Base-by-base conservation (phyloP, 202 grass and related monocot genomes). In the Saccharum hybrid region DNA sequence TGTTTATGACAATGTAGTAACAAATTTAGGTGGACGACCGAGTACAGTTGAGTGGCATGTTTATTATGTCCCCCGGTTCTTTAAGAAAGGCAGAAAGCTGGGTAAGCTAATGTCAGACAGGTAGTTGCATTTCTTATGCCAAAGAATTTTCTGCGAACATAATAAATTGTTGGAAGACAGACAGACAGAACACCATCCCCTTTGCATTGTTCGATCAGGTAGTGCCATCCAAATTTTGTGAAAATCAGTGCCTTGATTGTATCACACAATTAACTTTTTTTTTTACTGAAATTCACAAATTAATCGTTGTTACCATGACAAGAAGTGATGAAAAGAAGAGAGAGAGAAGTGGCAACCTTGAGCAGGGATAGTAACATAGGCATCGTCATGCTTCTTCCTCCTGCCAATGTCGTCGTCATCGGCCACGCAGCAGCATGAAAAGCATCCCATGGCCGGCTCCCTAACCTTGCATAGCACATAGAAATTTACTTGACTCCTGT, bases 331-430 rank as follows among this genome's bases (percentile, higher is more conserved):
- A 57, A 42, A 71, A 15, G 13, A 69, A 16, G 62, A 37, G 52
- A 37, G 15, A 39, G 15, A 39, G 38, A 49, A 56, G 38, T 46
- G 41, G 7, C 14, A 57, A 90, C 88, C 88, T 84, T 66, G 80
- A 22, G 36, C 57, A 66, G 84, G 76, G 38, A 80, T 48, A 8
- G 84, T 76, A 64, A 76, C 64, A 33, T 76, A 81, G 66, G 71
- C 36, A 51, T 84, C 88, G 12, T 90, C 88, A 38, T 18, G 16
- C 84, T 90, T 90, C 84, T 90, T 90, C 76, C 76, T 87, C 41
- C 28, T 83, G 84, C 80, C 80, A 70, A 84, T 64, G 75, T 80
- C 76, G 40, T 87, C 79, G 38, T 81, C 79, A 21, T 81, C 79
- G 0, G 15, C 81, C 42, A 72, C 84, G 18, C 75, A 39, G 64